Conservation (phyloP, 148 eudicot species). For the Arctostaphylos glauca region DNA sequence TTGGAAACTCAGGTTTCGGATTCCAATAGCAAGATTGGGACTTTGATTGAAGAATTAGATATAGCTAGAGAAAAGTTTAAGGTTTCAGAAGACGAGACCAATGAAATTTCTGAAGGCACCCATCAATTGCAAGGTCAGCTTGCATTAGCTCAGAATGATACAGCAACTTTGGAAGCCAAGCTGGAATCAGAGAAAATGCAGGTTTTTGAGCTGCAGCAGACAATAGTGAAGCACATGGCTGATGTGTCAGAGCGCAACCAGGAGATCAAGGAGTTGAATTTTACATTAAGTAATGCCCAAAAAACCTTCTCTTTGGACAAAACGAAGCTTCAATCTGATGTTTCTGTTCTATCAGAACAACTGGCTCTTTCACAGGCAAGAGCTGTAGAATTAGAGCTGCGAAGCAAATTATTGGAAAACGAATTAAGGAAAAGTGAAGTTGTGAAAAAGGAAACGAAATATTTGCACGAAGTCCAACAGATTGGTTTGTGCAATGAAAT, state of each 20-base stretch:
- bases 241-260: conserved; percentile 34
- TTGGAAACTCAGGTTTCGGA: conserved; percentile 24
- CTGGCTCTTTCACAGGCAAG: conserved; percentile 28
- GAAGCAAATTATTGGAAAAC: conserved; percentile 30
- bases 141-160: conserved; percentile 32
- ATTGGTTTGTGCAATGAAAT: conserved; percentile 34
- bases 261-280: conserved; percentile 45
- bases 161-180: conserved; percentile 36
- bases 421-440: conserved; percentile 36
- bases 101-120: conserved; percentile 25
- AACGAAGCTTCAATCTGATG: conserved; percentile 38
- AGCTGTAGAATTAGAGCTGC: conserved; percentile 32
- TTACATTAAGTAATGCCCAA: conserved; percentile 38
- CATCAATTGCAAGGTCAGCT: conserved; percentile 34
- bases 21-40: conserved; percentile 28
- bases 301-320: conserved; percentile 38
- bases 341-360: conserved; percentile 40
- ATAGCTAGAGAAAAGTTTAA: conserved; percentile 35
- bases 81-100: conserved; percentile 30
- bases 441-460: conserved; percentile 35
- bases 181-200: conserved; percentile 47
- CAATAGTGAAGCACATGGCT: conserved; percentile 24
- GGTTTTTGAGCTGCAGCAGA: conserved; percentile 49
- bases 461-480: conserved; percentile 40
- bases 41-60: conserved; percentile 46